phyloP scores from a whole-genome alignment of 257 asterid species.

The Plectranthus barbatus region DNA sequence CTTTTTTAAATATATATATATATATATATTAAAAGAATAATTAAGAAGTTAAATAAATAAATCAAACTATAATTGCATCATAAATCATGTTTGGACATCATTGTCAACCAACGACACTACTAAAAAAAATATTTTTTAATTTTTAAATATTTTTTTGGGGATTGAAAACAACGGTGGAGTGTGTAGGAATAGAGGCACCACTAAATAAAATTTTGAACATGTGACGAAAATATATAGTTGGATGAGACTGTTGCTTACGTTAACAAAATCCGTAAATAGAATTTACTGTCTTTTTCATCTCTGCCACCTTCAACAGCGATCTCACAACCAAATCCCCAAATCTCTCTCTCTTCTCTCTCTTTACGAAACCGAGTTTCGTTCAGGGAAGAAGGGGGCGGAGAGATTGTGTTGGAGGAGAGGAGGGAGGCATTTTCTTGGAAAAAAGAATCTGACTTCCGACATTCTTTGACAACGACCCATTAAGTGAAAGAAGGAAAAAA shows the following conservation, averaged over 20 bases:
- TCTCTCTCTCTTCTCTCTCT: conserved; percentile 4
- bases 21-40: not conserved
- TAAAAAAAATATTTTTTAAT: not conserved
- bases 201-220: not conserved
- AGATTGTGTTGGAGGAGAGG: conserved; percentile 9
- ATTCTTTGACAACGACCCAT: conserved; percentile 43
- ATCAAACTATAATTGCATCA: not conserved
- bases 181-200: not conserved
- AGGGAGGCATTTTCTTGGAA: conserved; percentile 10
- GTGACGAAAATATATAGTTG: conserved; percentile 29
- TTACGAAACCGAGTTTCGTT: not conserved
- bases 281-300: conserved; percentile 21
- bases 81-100: conserved; percentile 16
- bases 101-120: conserved; percentile 20
- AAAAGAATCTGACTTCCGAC: conserved; percentile 23
- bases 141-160: not conserved
- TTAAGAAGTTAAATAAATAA: not conserved
- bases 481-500: not conserved
- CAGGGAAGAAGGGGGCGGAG: conserved; percentile 24
- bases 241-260: conserved; percentile 25
- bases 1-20: not conserved
- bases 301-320: conserved; percentile 15
- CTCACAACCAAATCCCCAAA: conserved; percentile 19
- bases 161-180: not conserved
- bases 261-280: conserved; percentile 15